phyloP scores from a whole-genome alignment of 805 yeast species.

The Kodamaea laetipori region DNA sequence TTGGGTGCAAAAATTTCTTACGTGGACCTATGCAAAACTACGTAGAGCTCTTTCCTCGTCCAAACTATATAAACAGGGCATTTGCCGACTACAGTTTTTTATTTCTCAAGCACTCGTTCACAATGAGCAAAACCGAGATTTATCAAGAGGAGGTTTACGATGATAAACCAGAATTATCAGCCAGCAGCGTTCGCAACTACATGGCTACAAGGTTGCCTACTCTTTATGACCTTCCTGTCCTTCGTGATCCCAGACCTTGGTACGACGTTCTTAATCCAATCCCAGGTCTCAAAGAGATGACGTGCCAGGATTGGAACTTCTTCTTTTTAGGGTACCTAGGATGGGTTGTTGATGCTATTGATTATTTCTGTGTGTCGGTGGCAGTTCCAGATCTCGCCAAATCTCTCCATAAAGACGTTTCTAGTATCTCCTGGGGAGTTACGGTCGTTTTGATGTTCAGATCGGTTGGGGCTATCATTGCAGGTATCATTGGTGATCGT shows the following conservation, averaged over 20 bases:
- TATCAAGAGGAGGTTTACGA: slow-evolving; percentile 6
- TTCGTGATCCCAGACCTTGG: slow-evolving; percentile 7
- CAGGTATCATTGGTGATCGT: slow-evolving; percentile 26
- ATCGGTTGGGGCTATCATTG: slow-evolving; percentile 28
- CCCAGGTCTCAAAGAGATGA: slow-evolving; percentile 16
- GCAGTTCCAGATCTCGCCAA: slow-evolving; percentile 23
- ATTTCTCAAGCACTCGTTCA: no score
- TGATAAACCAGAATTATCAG: slow-evolving; percentile 20
- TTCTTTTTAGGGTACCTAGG: slow-evolving; percentile 25
- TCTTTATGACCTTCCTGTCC: slow-evolving; percentile 21
- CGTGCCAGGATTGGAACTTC: slow-evolving; percentile 21
- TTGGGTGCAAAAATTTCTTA: no score
- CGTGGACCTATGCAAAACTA: no score
- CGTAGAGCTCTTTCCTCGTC: no score
- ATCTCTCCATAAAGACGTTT: slow-evolving; percentile 18
- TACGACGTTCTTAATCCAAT: slow-evolving; percentile 18
- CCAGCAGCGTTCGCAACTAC: slow-evolving; percentile 13
- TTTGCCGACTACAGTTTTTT: no score
- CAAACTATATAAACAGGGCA: no score
- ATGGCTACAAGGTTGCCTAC: slow-evolving; percentile 21
- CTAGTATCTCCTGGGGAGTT: slow-evolving; percentile 28
- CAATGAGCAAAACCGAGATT: background rate
- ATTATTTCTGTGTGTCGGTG: slow-evolving; percentile 27
- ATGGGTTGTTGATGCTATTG: slow-evolving; percentile 30
- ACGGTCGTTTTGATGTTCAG: slow-evolving; percentile 30